phyloP scores from a whole-genome alignment of 2,329 filamentous ascomycete genomes.

The Fusarium sp. region DNA sequence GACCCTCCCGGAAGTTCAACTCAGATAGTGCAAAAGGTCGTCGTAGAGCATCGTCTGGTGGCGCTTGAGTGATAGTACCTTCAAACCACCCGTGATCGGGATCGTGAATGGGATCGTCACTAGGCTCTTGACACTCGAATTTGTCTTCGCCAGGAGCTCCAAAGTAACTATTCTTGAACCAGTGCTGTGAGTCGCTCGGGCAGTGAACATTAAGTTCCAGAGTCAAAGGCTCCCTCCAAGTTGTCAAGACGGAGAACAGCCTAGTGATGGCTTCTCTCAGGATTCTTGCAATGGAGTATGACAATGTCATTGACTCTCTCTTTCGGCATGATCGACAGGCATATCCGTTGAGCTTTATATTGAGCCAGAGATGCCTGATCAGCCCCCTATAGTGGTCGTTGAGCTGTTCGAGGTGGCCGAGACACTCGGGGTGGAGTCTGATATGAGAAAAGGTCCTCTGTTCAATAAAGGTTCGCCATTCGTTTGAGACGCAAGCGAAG shows the following conservation, averaged over 20 bases:
- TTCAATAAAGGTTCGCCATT: conserved; percentile 11
- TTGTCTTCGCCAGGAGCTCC: conserved; percentile 16
- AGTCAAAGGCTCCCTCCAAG: background rate
- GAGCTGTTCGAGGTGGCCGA: background rate
- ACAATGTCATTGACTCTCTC: background rate
- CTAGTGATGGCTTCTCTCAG: background rate
- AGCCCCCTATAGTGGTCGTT: background rate
- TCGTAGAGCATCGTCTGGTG: conserved; percentile 1
- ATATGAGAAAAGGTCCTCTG: conserved; percentile 7
- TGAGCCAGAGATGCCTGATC: conserved; percentile 23
- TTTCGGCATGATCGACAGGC: conserved; percentile 3
- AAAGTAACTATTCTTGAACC: conserved; percentile 25
- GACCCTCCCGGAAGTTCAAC: background rate
- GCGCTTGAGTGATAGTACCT: background rate
- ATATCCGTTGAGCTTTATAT: conserved; percentile 23
- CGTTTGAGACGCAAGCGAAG: conserved; percentile 5
- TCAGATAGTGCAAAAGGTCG: background rate
- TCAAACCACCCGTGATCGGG: conserved; percentile 9
- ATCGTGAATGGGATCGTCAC: background rate
- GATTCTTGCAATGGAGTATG: background rate
- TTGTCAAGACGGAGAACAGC: conserved; percentile 9
- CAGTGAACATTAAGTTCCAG: conserved; percentile 20
- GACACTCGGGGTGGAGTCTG: background rate
- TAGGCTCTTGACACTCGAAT: background rate
- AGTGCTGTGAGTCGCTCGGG: conserved; percentile 27